Percentiles rank a stretch among this genome's conserved stretches.
phyloP scores from a whole-genome alignment of 768 basidiomycete species.

The Kwoniella shandongensis region DNA sequence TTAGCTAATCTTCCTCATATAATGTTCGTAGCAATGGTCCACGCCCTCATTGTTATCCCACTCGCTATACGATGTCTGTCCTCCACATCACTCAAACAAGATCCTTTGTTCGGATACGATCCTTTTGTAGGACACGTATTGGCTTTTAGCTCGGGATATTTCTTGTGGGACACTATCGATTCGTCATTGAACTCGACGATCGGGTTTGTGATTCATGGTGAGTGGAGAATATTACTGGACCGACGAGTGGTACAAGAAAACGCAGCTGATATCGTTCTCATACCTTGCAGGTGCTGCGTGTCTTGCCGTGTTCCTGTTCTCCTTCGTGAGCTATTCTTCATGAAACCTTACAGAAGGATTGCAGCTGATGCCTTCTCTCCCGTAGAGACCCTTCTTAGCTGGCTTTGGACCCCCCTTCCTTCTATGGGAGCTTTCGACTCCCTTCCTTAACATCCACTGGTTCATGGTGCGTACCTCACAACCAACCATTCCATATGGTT shows the following conservation, averaged over 20 bases:
- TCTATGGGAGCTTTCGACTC: constrained; percentile 80
- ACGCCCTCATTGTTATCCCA: constrained; percentile 68
- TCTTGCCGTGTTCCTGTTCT: constrained; percentile 64
- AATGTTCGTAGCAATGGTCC: constrained; percentile 61
- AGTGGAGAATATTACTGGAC: constrained; percentile 20
- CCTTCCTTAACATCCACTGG: constrained; percentile 88
- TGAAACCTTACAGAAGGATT: background rate
- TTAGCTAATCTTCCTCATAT: background rate
- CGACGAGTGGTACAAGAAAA: too few species aligned
- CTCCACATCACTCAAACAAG: constrained; percentile 58
- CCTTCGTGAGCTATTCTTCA: constrained; percentile 62
- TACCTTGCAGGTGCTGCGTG: constrained; percentile 61
- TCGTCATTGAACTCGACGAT: constrained; percentile 67
- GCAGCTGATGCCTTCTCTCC: background rate
- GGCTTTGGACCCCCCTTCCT: constrained; percentile 77
- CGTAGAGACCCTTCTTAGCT: constrained; percentile 67
- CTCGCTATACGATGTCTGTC: constrained; percentile 63
- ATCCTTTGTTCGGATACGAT: constrained; percentile 77
- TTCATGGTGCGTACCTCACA: constrained; percentile 57
- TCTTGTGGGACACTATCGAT: constrained; percentile 78
- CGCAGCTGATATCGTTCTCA: too few species aligned
- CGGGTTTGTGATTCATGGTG: constrained; percentile 77
- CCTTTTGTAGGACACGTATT: constrained; percentile 61
- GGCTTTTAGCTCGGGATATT: constrained; percentile 69
- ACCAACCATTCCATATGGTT: background rate